Percentiles rank a stretch among this genome's conserved stretches.
These are phyloP conservation scores for Xanthoconium separans DNA, from an alignment of 1,284 basidiomycete genomes.

Conservation along the genomic window DNA sequence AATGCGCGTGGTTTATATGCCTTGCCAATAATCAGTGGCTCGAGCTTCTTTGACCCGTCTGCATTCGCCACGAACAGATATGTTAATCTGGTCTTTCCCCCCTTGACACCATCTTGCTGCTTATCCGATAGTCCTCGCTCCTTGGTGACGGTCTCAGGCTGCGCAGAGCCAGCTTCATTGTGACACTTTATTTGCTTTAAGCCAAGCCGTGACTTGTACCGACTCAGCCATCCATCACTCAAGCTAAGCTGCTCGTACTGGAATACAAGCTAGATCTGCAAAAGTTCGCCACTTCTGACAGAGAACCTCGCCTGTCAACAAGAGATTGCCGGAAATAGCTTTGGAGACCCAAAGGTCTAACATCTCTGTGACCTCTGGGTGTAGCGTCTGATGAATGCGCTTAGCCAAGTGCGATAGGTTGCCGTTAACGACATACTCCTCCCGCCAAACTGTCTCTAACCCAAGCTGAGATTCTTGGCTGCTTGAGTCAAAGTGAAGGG, in stretches of 20 bases:
- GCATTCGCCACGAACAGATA: background rate
- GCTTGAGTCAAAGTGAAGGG: background rate
- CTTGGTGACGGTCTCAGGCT: background rate
- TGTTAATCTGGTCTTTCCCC: background rate
- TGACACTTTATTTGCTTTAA: background rate
- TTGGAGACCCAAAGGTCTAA: slow-evolving; percentile 16
- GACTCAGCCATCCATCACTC: slow-evolving; percentile 4
- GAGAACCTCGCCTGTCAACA: slow-evolving; percentile 6
- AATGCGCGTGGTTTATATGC: background rate
- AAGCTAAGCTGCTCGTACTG: background rate
- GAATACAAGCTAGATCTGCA: background rate
- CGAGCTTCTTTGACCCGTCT: background rate
- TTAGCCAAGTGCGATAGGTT: background rate
- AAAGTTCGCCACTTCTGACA: slow-evolving; percentile 10
- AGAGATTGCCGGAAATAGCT: slow-evolving; percentile 1
- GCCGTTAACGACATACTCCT: too few species aligned
- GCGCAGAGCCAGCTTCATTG: slow-evolving; percentile 11
- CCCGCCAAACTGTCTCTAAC: too few species aligned
- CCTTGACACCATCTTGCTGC: background rate
- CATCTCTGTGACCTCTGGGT: slow-evolving; percentile 15
- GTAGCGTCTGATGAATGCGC: background rate
- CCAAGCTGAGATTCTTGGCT: slow-evolving; percentile 3
- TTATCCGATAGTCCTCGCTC: background rate
- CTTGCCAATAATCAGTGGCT: background rate
- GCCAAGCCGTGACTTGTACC: background rate